phyloP scores from a whole-genome alignment of 352 stramenopile genomes.

The Phytopythium kandeliae region DNA sequence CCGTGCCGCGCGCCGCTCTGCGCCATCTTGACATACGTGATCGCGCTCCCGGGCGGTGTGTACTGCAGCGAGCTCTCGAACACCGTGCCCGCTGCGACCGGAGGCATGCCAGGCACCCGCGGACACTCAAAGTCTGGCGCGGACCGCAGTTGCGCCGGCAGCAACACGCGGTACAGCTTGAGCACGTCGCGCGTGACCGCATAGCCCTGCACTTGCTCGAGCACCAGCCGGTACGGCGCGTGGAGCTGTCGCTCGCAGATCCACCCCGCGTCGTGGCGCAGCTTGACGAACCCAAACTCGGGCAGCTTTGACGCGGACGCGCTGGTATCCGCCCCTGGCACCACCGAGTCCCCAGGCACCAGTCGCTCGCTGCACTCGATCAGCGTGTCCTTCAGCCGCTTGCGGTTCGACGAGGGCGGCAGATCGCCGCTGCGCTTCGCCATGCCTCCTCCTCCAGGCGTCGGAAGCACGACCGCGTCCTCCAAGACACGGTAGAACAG shows the following conservation, averaged over 20 bases:
- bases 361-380: slow-evolving; percentile 78
- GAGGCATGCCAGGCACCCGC: slow-evolving; percentile 54
- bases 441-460: slow-evolving; percentile 21
- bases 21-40: slow-evolving; percentile 79
- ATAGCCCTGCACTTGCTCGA: slow-evolving; percentile 70
- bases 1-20: slow-evolving; percentile 31
- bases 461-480: slow-evolving; percentile 60
- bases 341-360: slow-evolving; percentile 20
- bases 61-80: slow-evolving; percentile 80
- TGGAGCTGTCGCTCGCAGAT: slow-evolving; percentile 60
- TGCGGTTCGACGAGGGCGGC: slow-evolving; percentile 12
- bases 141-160: slow-evolving; percentile 60
- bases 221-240: slow-evolving; percentile 36
- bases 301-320: slow-evolving; percentile 10
- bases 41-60: slow-evolving; percentile 60
- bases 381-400: slow-evolving; percentile 60
- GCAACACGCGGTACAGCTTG: slow-evolving; percentile 73
- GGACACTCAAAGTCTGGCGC: slow-evolving; percentile 76
- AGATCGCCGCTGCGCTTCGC: slow-evolving; percentile 7
- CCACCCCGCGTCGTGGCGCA: slow-evolving; percentile 77
- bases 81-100: slow-evolving; percentile 59
- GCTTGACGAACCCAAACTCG: slow-evolving; percentile 67
- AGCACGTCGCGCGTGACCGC: slow-evolving; percentile 57
- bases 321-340: background rate
- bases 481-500: slow-evolving; percentile 77